Evolutionary conservation across 1,284 basidiomycete species (phyloP), one percentile per base, ranked within the genome.

Genomic region (Boletus calvinii): DNA sequence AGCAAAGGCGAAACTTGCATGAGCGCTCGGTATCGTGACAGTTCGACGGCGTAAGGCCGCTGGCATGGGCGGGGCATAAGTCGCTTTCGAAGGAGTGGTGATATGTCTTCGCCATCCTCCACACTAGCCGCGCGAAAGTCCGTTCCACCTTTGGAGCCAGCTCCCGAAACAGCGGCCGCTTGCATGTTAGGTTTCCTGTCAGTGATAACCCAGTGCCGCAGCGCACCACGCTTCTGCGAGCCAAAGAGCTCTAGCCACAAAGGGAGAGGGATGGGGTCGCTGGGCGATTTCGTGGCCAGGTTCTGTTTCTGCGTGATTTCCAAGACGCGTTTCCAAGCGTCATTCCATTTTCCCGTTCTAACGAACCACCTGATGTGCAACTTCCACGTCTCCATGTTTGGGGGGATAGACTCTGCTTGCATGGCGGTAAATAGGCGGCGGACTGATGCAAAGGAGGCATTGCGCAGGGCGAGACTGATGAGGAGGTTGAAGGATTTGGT

Each of bases 241-340:
- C 69, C 68, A 57, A 79, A 77, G 54, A 84, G 74, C 55, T 84
- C 80, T 41, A 80, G 50, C 81, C 81, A 83, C 36, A 83, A 60
- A 7, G 69, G 61, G 20, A 79, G 69, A 17, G 77, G 77, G 20
- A 76, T 63, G 31, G 58, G 40, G 4, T 43, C 50, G 15, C 9
- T 41, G 15, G 31, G 38, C 10, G 37, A 30, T 12, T 45, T 53
- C 2, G 36, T 8, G 30, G 50, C n/a, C 29, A 32, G 35, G 34
- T 43, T 46, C 18, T 38, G 46, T 22, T 47, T 39, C 13, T 42
- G 41, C 1, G 58, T 50, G 41, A 69, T 42, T 26, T 55, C 52
- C 42, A 58, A 40, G 39, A 71, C 69, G 45, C 68, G 68, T 8
- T 55, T 60, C 79, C 79, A 82, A 34, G 79, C 82, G 26, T 70